Evolutionary conservation across 2,329 filamentous ascomycete species (phyloP).

Genomic region (Pestalotiopsis sp.): DNA sequence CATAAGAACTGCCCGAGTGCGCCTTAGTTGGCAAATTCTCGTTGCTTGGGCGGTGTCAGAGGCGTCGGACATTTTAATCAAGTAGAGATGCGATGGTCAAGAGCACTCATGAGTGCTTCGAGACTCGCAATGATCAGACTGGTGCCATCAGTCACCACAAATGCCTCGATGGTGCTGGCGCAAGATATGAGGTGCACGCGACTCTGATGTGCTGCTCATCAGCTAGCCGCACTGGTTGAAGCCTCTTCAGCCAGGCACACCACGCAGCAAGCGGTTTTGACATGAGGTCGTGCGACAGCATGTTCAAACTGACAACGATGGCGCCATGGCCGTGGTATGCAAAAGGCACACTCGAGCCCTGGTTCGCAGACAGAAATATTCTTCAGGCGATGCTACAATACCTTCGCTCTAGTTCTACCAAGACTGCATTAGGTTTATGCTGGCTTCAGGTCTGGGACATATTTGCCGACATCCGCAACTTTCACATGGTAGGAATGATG

Average conservation of each 20-base stretch:
- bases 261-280: neutral
- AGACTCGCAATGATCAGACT: neutral
- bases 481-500: slow-evolving; percentile 5
- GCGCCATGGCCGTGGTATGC: neutral
- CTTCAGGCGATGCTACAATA: neutral
- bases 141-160: neutral
- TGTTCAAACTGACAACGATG: neutral
- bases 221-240: neutral
- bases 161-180: neutral
- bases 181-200: neutral
- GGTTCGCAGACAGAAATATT: neutral
- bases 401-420: neutral
- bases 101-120: neutral
- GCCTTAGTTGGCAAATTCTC: slow-evolving; percentile 33
- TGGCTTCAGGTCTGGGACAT: neutral
- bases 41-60: slow-evolving; percentile 86
- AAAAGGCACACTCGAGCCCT: neutral
- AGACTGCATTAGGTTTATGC: neutral
- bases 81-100: neutral
- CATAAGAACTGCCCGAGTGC: slow-evolving; percentile 76
- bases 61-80: slow-evolving; percentile 65
- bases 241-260: neutral
- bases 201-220: neutral
- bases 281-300: neutral
- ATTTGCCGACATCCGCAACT: neutral